Percentiles rank a stretch among this genome's conserved stretches.
These are phyloP conservation scores for Musa balbisiana DNA, from an alignment of 202 grass and related monocot species.

Conservation along the genomic window DNA sequence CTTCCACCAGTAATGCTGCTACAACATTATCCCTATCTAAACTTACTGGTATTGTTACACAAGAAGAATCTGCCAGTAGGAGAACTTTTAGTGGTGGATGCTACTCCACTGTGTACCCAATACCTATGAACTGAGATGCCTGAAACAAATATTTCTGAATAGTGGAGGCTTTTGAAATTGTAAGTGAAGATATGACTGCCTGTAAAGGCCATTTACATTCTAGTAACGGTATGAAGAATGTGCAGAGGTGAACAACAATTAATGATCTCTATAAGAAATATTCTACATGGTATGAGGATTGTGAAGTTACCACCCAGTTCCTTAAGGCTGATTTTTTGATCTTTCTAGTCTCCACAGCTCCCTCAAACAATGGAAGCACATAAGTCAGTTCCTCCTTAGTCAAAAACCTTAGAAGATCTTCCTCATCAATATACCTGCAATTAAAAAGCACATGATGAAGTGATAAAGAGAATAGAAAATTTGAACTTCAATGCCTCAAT, in stretches of 20 bases:
- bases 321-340: slow-evolving; percentile 86
- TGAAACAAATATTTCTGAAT: no score
- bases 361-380: slow-evolving; percentile 84
- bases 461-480: neutral
- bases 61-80: no score
- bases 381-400: slow-evolving; percentile 58
- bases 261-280: neutral
- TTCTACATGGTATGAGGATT: slow-evolving; percentile 8
- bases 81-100: no score
- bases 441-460: neutral
- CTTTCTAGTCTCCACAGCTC: slow-evolving; percentile 57
- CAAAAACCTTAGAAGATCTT: slow-evolving; percentile 83
- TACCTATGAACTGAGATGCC: no score
- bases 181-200: no score
- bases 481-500: neutral
- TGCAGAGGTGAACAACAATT: neutral
- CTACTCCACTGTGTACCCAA: no score
- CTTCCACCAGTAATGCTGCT: no score
- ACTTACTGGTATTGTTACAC: no score
- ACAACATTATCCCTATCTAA: no score
- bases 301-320: slow-evolving; percentile 86
- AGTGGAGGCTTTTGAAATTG: no score
- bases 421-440: slow-evolving; percentile 61
- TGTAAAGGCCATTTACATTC: no score
- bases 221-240: neutral